Evolutionary conservation across 257 asterid species (phyloP).

Genomic region (Solanum lignicaule): DNA sequence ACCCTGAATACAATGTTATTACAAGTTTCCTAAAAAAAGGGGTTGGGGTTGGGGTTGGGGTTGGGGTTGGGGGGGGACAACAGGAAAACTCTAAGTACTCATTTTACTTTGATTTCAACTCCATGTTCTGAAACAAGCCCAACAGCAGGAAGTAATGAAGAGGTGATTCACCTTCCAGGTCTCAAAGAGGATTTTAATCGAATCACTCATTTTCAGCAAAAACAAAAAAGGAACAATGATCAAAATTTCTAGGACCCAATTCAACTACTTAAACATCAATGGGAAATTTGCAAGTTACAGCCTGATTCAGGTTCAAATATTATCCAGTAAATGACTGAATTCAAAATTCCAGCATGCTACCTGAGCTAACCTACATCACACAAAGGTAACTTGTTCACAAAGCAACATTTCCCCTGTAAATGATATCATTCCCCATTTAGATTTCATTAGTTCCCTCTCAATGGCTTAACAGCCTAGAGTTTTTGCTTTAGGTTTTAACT

Average conservation of each 20-base stretch:
- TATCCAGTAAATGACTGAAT: not conserved
- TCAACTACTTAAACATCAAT: not conserved
- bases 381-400: not conserved
- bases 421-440: not conserved
- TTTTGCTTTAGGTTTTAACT: not conserved
- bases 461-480: not conserved
- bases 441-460: not conserved
- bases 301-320: not conserved
- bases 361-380: not conserved
- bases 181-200: not conserved
- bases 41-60: not conserved
- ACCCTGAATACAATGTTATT: not conserved
- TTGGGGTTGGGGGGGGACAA: accelerated
- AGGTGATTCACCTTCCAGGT: not conserved
- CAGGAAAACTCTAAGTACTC: not conserved
- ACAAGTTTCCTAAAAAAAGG: not conserved
- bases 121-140: not conserved
- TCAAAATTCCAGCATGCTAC: not conserved
- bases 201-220: not conserved
- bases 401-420: not conserved
- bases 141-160: not conserved
- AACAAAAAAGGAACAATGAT: not conserved
- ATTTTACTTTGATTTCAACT: not conserved
- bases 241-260: not conserved
- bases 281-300: not conserved